Base-by-base conservation (phyloP, 805 yeast genomes). In the Candida golubevii region DNA sequence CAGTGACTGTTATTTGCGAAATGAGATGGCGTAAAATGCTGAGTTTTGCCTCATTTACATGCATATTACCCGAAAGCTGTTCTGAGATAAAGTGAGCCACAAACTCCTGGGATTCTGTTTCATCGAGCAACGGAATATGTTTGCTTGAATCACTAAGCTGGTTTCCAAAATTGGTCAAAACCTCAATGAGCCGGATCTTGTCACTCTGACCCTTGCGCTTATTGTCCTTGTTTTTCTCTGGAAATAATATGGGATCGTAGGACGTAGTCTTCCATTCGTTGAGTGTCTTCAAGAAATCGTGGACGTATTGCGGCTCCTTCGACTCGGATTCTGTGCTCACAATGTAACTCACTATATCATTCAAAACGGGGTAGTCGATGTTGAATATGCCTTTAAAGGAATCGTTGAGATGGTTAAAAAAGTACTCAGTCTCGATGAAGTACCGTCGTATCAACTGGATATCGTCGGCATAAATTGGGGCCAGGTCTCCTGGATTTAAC, bases 111-210 rank as follows among this genome's bases (percentile, higher is more conserved):
- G 39, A 43, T 14, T 50, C 48, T 4, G 18, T 12, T 9, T 39
- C 45, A 8, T 38, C 36, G 9, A 53, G 51, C 8, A 48, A 35
- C 3, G 39, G 38, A 2, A 32, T 32, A 5, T 26, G 26, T 8
- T 34, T 44, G 3, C 37, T 43, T 3, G 45, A 39, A 8, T 44
- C 46, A 10, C 46, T 26, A 15, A 47, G 39, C 18, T 46, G 51
- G 35, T 51, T 57, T 3, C 66, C 67, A 41, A 65, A 67, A 3
- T 54, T 54, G 14, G 62, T 59, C n/a, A 70, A 57, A 0, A 69
- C 70, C 32, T 68, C 74, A 4, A 69, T 44, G 13, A 69, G 57
- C 35, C 61, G 60, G 10, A 58, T 44, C 33, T 62, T 61, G 37
- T 69, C 71, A 30, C 61, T 64, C 12, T 64, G 61, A 39, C 38